A percentile compares a stretch with the other conserved stretches of the same genome.
phyloP scores from a whole-genome alignment of 495 filamentous ascomycete species.

The Astrocystis sublimbata region DNA sequence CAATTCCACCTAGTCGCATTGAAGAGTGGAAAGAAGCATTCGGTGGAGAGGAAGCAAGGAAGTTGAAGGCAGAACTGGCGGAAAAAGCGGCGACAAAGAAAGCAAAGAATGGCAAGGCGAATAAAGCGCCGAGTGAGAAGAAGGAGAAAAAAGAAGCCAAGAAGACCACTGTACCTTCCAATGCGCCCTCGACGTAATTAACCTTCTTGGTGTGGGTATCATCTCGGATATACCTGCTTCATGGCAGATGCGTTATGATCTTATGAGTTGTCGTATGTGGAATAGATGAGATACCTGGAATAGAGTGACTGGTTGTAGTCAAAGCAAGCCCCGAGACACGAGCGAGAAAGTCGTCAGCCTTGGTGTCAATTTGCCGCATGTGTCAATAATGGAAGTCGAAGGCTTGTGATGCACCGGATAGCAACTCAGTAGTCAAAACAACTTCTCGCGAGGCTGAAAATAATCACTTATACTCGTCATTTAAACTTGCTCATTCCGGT shows the following conservation, averaged over 20 bases:
- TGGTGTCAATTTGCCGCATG: too few species aligned
- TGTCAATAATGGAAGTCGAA: too few species aligned
- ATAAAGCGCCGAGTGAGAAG: too few species aligned
- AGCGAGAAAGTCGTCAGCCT: too few species aligned
- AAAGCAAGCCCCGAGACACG: background rate
- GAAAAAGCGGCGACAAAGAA: slow-evolving; percentile 53
- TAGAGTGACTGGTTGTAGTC: background rate
- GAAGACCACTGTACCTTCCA: background rate
- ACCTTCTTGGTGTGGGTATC: background rate
- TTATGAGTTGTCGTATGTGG: background rate
- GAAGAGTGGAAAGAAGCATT: slow-evolving; percentile 79
- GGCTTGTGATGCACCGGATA: too few species aligned
- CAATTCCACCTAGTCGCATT: slow-evolving; percentile 79
- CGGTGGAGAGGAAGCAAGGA: slow-evolving; percentile 43
- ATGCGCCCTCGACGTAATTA: background rate
- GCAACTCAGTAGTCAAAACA: too few species aligned
- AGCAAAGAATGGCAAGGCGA: slow-evolving; percentile 48
- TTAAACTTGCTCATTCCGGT: too few species aligned
- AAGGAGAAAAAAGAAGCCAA: slow-evolving; percentile 47
- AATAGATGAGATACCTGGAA: background rate
- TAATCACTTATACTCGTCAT: too few species aligned
- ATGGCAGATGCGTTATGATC: background rate
- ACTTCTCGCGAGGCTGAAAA: too few species aligned
- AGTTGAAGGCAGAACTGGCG: slow-evolving; percentile 56
- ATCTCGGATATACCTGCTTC: background rate